Evolutionary conservation across 345 rosid genomes (phyloP), one percentile per base, ranked within the genome.

Genomic region (Excoecaria agallocha): DNA sequence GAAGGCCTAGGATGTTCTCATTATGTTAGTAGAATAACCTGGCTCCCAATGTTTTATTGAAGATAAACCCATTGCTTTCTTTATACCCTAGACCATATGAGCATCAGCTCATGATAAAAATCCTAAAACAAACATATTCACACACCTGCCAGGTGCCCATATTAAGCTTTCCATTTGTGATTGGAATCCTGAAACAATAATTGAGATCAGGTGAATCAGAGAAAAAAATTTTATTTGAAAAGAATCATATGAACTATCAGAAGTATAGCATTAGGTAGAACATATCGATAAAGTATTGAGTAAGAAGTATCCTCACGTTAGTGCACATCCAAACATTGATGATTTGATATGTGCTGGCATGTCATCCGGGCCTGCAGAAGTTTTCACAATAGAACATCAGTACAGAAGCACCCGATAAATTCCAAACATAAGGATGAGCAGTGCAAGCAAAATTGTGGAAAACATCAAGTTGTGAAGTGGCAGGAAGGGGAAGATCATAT

Each of bases 261-360:
- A 5, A 38, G 4, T 52, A 52, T n/a, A 52, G 17, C n/a, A n/a
- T 20, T 62, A 48, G 4, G 19, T 38, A 8, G 22, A 43, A 71
- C 16, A 16, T 3, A 43, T 25, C 16, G 50, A 12, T 13, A 15
- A n/a, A 61, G 39, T 25, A n/a, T 67, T 16, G 15, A 41, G 55
- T 19, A 68, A 3, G 73, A 82, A 60, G 64, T 41, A 72, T 66
- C 58, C 97, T 37, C 82, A 92, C 97, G 91, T 89, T 65, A 94
- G 93, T 20, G 84, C 45, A 64, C 97, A 90, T 71, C 98, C 97
- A 83, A 92, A 91, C 95, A 94, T 88, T 38, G 97, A 92, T 68
- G 98, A 94, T 79, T 94, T 90, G 72, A 94, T 86, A 79, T 94
- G 98, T 20, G 97, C 98, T 10, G 98, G 97, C 98, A 92, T 92